Base-by-base conservation (phyloP, 2,329 filamentous ascomycete species). In the Fusarium pininemorale region DNA sequence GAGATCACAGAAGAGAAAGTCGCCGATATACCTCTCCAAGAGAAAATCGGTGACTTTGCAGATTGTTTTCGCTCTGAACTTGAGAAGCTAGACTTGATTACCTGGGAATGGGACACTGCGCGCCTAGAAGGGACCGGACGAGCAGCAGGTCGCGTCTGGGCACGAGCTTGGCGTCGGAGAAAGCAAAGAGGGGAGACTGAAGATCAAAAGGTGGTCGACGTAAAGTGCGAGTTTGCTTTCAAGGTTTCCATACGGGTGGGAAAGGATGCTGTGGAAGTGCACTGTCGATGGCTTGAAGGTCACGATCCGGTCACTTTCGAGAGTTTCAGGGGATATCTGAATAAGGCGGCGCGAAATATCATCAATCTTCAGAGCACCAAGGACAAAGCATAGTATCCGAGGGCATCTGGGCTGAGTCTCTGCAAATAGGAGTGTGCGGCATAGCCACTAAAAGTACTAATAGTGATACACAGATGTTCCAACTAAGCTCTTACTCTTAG, bases 301-400 rank as follows among this genome's bases (percentile, higher is more conserved):
- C 85, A 87, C 11, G 93, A 97, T 74, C 85, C 88, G 24, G 87
- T 91, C 2, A 79, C 96, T 0, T 98, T 96, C 81, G 93, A 97
- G 83, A 98, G 95, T 80, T 94, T 99, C 72, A 92, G 91, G 69
- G 95, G 94, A 0, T 94, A 95, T 85, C 73, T 97, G 50, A 93
- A 91, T 81, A 70, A 79, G 14, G 85, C 78, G 9, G 77, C 70
- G 3, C 70, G 72, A 47, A 59, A 60, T 11, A 32, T 70, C 44
- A 32, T 72, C 18, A 62, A 48, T 20, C 24, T 35, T 10, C 51
- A 32, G 16, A 35, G 28, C 14, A 28, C 50, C 26, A 35, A 50
- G 7, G 37, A 32, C 18, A 41, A 50, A 15, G 38, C 28, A 39
- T 41, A 42, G 14, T 22, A 6, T 28, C 35, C 22, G 16, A 30